Conservation (phyloP, 2,329 filamentous ascomycete genomes). For the Aspergillus fischeri region DNA sequence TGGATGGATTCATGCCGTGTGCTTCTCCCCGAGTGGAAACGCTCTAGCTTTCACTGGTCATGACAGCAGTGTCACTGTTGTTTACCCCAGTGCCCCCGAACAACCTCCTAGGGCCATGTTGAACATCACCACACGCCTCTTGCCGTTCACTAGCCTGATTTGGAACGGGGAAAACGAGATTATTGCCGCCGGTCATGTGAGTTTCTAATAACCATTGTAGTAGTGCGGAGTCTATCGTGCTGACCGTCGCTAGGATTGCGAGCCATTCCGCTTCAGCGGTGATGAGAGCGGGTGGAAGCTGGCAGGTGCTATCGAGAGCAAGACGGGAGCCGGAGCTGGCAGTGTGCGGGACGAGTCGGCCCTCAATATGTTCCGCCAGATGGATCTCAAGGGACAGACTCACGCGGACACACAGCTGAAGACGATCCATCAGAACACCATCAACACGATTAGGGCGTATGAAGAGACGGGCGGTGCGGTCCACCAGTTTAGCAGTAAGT, state of each 20-base stretch:
- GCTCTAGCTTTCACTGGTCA: conserved; percentile 93
- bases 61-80: conserved; percentile 93
- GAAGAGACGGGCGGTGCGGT: conserved; percentile 62
- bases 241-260: conserved; percentile 53
- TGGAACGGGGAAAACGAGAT: conserved; percentile 93
- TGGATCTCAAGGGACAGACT: conserved; percentile 93
- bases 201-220: conserved; percentile 12
- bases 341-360: conserved; percentile 80
- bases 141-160: conserved; percentile 88
- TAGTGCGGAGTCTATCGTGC: background rate
- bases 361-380: conserved; percentile 96
- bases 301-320: conserved; percentile 73
- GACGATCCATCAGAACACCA: conserved; percentile 95
- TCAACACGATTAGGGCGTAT: conserved; percentile 77
- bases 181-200: conserved; percentile 83
- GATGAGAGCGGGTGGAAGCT: conserved; percentile 77
- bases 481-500: conserved; percentile 80
- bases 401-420: conserved; percentile 92
- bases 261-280: conserved; percentile 85
- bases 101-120: conserved; percentile 87
- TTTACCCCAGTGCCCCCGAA: conserved; percentile 88
- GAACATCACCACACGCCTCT: conserved; percentile 80
- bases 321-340: conserved; percentile 56
- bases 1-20: conserved; percentile 91
- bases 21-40: conserved; percentile 87